phyloP scores from a whole-genome alignment of 495 filamentous ascomycete genomes.

The Astrocystis sublimbata region DNA sequence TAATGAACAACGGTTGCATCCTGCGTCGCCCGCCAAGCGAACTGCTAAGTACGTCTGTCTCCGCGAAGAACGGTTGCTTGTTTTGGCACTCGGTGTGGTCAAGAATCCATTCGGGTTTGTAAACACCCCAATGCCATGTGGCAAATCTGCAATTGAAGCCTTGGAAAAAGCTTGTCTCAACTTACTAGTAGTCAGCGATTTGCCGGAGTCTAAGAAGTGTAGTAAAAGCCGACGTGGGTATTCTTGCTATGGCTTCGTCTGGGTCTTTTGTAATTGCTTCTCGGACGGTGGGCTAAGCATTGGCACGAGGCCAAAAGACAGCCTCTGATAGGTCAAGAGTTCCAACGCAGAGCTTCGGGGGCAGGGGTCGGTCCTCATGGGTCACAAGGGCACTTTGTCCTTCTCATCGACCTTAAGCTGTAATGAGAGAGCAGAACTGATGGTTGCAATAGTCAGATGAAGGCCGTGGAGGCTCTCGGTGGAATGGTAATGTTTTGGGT shows the following conservation, averaged over 20 bases:
- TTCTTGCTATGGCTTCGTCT: background rate
- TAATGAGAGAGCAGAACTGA: background rate
- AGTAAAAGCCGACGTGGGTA: background rate
- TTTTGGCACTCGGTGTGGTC: too few relatives aligned
- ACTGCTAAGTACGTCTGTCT: too few relatives aligned
- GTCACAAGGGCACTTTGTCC: conserved; percentile 3
- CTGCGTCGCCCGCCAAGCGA: too few relatives aligned
- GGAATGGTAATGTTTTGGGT: background rate
- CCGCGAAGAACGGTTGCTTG: too few relatives aligned
- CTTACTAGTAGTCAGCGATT: background rate
- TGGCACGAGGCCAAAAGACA: conserved; percentile 3
- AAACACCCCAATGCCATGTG: background rate
- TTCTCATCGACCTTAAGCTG: background rate
- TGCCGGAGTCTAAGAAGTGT: background rate
- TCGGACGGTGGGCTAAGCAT: background rate
- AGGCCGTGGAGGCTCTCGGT: background rate
- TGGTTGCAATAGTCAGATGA: background rate
- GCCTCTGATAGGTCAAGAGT: conserved; percentile 5
- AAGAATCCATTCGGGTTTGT: too few relatives aligned
- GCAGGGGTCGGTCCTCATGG: background rate
- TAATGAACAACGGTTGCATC: too few relatives aligned
- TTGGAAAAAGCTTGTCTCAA: conserved; percentile 1
- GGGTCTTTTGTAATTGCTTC: background rate
- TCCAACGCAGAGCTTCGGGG: background rate
- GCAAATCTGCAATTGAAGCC: background rate